Base-by-base conservation (phyloP, 2,329 filamentous ascomycete species). In the Stachybotrys chlorohalonatus region DNA sequence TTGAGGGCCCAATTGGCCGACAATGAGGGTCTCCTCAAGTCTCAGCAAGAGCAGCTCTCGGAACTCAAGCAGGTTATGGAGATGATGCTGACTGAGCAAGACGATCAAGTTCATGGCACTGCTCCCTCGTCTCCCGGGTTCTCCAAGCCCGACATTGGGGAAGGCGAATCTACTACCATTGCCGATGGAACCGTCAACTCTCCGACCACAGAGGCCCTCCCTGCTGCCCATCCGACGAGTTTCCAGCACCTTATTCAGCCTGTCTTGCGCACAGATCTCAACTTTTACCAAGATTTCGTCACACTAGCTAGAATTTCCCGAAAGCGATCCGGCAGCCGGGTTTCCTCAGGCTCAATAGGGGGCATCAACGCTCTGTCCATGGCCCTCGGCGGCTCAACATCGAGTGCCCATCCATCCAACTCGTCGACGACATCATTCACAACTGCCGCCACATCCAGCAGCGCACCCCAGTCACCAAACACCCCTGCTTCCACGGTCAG, bases 61-160 rank as follows among this genome's bases (percentile, higher is more conserved):
- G 89, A 97, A 69, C 82, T 99, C 59, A 99, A 99, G 72, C 78
- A 82, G 17, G 90, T 96, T 59, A 90, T 99, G 84, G 91, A 96
- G 71, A 85, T 87, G 63, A 89, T 96, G 84, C 82, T 79, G 30
- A 77, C 82, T 11, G 84, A 90, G 61, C 81, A 79, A 57, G 89
- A 94, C 60, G 88, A 95, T 61, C 79, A 82, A 60, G 84, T 79
- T 49, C 82, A 82, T 55, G 80, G 84, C n/a, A 88, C 89, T 9
- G 82, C 88, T 8, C 91, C 91, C 2, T 90, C 90, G 1, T 96
- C 93, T 1, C 92, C 93, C 1, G 86, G 85, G 8, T 75, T 87
- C 52, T 83, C 82, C 66, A 87, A 83, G 60, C 83, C 87, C 55
- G 90, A 95, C 54, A 76, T 81, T 11, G 74, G 78, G 31, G 73